Base-by-base conservation (phyloP, 257 asterid genomes). In the Ehretia macrophylla region DNA sequence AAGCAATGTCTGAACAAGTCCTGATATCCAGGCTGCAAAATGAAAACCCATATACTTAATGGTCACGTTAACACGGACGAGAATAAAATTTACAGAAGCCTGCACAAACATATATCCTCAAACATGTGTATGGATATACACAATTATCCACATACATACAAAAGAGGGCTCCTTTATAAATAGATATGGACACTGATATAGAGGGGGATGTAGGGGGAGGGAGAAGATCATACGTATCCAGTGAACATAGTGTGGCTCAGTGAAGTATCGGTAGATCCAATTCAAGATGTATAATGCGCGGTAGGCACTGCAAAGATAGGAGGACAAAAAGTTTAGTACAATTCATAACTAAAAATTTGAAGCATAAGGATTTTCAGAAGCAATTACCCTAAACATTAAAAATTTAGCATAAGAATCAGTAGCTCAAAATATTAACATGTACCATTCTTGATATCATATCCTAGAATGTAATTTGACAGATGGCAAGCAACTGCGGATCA, bases 251-350 rank as follows among this genome's bases (percentile, higher is more conserved):
- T 81, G 85, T 12, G 88, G 82, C 66, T 84, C 92, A 14, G 92
- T 84, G 75, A 84, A 84, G 85, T 74, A 81, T 77, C 92, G 87
- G 66, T 84, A 84, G 60, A 84, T 77, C 92, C 92, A 84, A 76
- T 84, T 84, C 71, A 84, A 74, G 66, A 84, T 79, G 71, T 84
- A 84, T 8, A 84, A 67, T 53, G 81, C 70, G 44, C 92, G 86
- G 72, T 84, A 84, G n/a, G 85, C 92, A 4, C 92, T 81, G 88
- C 79, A 68, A 58, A 1, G 58, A 32, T 19, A 56, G 66, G 74
- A 42, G n/a, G 17, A 16, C 27, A n/a, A 35, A 17, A 32, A 6
- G 37, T 19, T 51, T 14, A 51, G 20, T 20, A 1, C 6, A 11
- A 51, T 42, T 42, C 47, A 42, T 3, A 42, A 10, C 47, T 42